A percentile compares a stretch with the other conserved stretches of the same genome.
Evolutionary conservation across 1,284 basidiomycete genomes (phyloP).

Genomic region (Caloboletus inedulis): DNA sequence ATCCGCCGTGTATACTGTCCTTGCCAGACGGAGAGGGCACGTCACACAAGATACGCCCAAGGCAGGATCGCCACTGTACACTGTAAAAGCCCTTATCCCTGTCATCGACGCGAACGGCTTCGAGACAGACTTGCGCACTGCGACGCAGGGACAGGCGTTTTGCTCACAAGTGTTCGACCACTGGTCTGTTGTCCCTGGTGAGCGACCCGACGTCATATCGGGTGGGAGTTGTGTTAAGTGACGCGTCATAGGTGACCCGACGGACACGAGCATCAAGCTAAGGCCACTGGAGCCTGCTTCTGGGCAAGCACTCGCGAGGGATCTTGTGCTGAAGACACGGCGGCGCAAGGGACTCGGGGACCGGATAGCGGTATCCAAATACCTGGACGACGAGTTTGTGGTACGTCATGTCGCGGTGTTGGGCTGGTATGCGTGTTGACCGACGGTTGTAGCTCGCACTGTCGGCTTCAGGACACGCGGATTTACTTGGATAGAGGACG

Average conservation of each 20-base stretch:
- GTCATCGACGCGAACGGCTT: slow-evolving; percentile 99
- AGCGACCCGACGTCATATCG: slow-evolving; percentile 23
- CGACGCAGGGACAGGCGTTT: slow-evolving; percentile 97
- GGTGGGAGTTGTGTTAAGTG: slow-evolving; percentile 13
- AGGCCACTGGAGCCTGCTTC: slow-evolving; percentile 96
- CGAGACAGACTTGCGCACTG: slow-evolving; percentile 95
- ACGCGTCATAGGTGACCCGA: slow-evolving; percentile 75
- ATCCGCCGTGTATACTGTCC: slow-evolving; percentile 95
- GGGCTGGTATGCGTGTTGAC: slow-evolving; percentile 9
- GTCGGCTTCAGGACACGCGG: slow-evolving; percentile 87
- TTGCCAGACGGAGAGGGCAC: slow-evolving; percentile 94
- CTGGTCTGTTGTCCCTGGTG: slow-evolving; percentile 96
- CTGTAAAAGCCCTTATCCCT: slow-evolving; percentile 95
- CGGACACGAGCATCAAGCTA: slow-evolving; percentile 92
- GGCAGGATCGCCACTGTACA: slow-evolving; percentile 95
- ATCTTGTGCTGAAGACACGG: slow-evolving; percentile 94
- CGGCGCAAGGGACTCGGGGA: slow-evolving; percentile 93
- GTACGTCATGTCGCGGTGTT: slow-evolving; percentile 45
- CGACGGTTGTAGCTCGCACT: slow-evolving; percentile 63
- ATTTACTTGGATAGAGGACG: slow-evolving; percentile 64
- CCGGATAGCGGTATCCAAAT: slow-evolving; percentile 91
- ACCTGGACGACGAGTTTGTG: slow-evolving; percentile 91
- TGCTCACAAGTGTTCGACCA: slow-evolving; percentile 96
- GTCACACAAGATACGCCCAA: slow-evolving; percentile 98
- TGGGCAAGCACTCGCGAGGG: slow-evolving; percentile 86